Percentiles rank a stretch among this genome's conserved stretches.
phyloP scores from a whole-genome alignment of 805 yeast species.

The Lipomyces oligophaga region DNA sequence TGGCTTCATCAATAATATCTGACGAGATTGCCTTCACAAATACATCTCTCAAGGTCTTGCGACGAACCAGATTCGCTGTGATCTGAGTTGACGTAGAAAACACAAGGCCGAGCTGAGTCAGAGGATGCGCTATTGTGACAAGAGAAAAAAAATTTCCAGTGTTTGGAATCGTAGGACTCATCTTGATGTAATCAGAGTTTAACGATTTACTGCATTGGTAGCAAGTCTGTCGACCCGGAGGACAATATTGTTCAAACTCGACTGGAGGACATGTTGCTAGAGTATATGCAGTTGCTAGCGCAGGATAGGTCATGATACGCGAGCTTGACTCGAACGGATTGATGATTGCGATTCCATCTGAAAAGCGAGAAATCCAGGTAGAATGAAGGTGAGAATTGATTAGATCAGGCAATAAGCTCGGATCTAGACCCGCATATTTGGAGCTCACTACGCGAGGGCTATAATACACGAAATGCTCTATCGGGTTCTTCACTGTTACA shows the following conservation, averaged over 20 bases:
- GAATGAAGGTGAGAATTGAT: slow-evolving; percentile 34
- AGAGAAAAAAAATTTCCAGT: slow-evolving; percentile 4
- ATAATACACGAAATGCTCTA: slow-evolving; percentile 30
- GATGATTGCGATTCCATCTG: slow-evolving; percentile 26
- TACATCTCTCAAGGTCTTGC: slow-evolving; percentile 16
- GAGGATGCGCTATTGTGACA: slow-evolving; percentile 23
- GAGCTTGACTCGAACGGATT: slow-evolving; percentile 28
- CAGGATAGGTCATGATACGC: slow-evolving; percentile 21
- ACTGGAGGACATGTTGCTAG: slow-evolving; percentile 30
- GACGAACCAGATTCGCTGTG: slow-evolving; percentile 17
- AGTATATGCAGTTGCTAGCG: slow-evolving; percentile 26
- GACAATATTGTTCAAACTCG: slow-evolving; percentile 26
- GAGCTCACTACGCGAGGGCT: slow-evolving; percentile 21
- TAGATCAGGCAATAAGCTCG: slow-evolving; percentile 29
- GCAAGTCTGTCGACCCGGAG: slow-evolving; percentile 28
- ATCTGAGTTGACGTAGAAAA: slow-evolving; percentile 7
- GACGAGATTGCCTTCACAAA: slow-evolving; percentile 8
- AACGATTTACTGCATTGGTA: slow-evolving; percentile 12
- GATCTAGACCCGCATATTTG: slow-evolving; percentile 12
- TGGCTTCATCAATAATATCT: slow-evolving; percentile 7
- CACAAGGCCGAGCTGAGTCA: slow-evolving; percentile 13
- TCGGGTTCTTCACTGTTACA: slow-evolving; percentile 16
- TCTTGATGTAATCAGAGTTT: slow-evolving; percentile 5
- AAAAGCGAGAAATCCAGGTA: slow-evolving; percentile 28
- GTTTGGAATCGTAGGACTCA: slow-evolving; percentile 6